Conservation (phyloP, 192 early-diverging fungal genomes). For the Coemansia aciculifera region DNA sequence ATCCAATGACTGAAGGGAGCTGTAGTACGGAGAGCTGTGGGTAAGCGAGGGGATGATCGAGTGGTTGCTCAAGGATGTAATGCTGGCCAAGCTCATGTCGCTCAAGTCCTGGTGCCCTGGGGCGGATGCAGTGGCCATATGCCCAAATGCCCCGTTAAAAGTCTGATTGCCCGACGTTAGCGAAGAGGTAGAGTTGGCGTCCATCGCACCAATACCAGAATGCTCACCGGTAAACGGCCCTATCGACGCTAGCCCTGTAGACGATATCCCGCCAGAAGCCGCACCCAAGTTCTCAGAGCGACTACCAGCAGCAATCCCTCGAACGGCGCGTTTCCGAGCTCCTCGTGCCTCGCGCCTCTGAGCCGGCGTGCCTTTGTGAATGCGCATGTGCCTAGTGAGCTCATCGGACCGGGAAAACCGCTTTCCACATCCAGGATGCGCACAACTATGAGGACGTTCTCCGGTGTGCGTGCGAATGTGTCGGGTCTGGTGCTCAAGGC, state of each 20-base stretch:
- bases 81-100: slow-evolving; percentile 30
- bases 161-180: slow-evolving; percentile 10
- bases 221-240: slow-evolving; percentile 4
- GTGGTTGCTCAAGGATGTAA: slow-evolving; percentile 22
- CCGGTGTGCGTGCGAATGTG: slow-evolving; percentile 86
- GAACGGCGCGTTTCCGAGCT: slow-evolving; percentile 38
- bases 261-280: neutral
- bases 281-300: neutral
- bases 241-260: slow-evolving; percentile 10
- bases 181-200: neutral
- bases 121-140: slow-evolving; percentile 18
- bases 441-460: slow-evolving; percentile 81
- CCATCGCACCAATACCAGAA: neutral
- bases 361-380: slow-evolving; percentile 46
- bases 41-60: slow-evolving; percentile 26
- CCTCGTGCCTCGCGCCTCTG: slow-evolving; percentile 40
- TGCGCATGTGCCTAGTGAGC: slow-evolving; percentile 70
- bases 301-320: slow-evolving; percentile 14
- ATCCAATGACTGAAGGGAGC: slow-evolving; percentile 38
- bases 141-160: slow-evolving; percentile 16
- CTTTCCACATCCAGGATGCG: slow-evolving; percentile 74
- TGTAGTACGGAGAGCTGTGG: slow-evolving; percentile 32
- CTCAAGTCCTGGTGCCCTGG: slow-evolving; percentile 15
- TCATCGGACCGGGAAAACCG: slow-evolving; percentile 79
- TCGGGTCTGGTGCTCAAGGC: slow-evolving; percentile 76